Base-by-base conservation (phyloP, 441 rosid genomes). In the Capsella rubella region DNA sequence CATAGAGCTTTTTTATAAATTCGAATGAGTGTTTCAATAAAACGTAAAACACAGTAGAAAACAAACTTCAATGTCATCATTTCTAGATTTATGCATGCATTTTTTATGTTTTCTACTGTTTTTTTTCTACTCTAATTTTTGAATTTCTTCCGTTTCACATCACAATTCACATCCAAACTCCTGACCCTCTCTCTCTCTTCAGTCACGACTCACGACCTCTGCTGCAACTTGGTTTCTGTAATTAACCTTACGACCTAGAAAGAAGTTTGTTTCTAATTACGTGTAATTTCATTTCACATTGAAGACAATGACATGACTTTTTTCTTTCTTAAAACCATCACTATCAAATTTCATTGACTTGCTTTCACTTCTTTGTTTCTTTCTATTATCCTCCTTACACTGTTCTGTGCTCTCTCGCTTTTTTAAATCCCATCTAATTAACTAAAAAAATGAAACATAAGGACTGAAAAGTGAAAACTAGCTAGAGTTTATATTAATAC, bases 201-300 rank as follows among this genome's bases (percentile, higher is more conserved):
- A 40, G 28, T 71, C 72, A 77, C 13, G 34, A 40, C 58, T 75
- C 57, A 61, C 28, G 16, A 49, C 52, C 72, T 64, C 61, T 50
- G 71, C 61, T 50, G 67, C 27, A 64, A 71, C 55, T 32, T 40
- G 53, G 80, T 40, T 71, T 71, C 47, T 59, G 68, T 37, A 71
- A 64, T 50, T 64, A 40, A 64, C 71, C 58, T 14, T n/a, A 57
- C 58, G 65, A 77, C 39, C 49, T 32, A 57, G 72, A 71, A 42
- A 58, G 14, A 77, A 32, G 80, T 50, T 77, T 71, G n/a, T 67
- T 77, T 71, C 76, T 51, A 65, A 8, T 64, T 50, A 58, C 68
- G 57, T 77, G 80, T 32, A 71, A 77, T 46, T 58, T 71, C 76
- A 64, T 32, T 53, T 77, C 76, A 77, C 45, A 65, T 51, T 34